These are phyloP conservation scores for Agrocybe chaxingu DNA, from an alignment of 768 basidiomycete genomes.

Conservation along the genomic window DNA sequence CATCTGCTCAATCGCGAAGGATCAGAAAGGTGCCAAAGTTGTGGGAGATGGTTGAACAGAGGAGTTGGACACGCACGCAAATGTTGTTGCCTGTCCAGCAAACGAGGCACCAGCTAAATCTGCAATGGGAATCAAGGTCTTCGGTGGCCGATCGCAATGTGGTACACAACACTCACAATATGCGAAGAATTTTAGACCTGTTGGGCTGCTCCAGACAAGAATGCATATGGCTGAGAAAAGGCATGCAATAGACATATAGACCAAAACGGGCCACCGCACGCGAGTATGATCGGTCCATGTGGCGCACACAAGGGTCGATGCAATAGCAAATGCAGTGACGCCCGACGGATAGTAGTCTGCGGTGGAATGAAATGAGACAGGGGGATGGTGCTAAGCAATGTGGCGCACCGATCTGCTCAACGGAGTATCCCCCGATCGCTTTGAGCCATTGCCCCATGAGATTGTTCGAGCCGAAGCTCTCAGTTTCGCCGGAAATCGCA, in stretches of 20 bases:
- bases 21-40: slow-evolving; percentile 1
- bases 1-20: slow-evolving; percentile 38
- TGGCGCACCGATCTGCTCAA: slow-evolving; percentile 53
- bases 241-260: slow-evolving; percentile 57
- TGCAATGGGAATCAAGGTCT: slow-evolving; percentile 14
- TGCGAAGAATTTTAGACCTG: slow-evolving; percentile 68
- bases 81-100: slow-evolving; percentile 74
- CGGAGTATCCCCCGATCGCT: slow-evolving; percentile 56
- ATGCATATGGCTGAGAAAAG: slow-evolving; percentile 55
- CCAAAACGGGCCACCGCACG: slow-evolving; percentile 60
- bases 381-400: too few species aligned
- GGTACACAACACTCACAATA: slow-evolving; percentile 45
- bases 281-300: slow-evolving; percentile 59
- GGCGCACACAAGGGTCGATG: slow-evolving; percentile 59
- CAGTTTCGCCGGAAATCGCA: slow-evolving; percentile 62
- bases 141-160: neutral
- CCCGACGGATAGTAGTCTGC: slow-evolving; percentile 54
- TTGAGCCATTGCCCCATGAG: slow-evolving; percentile 73
- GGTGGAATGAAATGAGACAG: neutral
- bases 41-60: neutral
- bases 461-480: slow-evolving; percentile 68
- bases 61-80: slow-evolving; percentile 44
- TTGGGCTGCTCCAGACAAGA: slow-evolving; percentile 58
- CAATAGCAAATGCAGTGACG: slow-evolving; percentile 61
- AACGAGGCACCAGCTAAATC: slow-evolving; percentile 66